These are phyloP conservation scores for Boeremia lycopersici DNA, from an alignment of 2,329 filamentous ascomycete genomes.

Conservation along the genomic window DNA sequence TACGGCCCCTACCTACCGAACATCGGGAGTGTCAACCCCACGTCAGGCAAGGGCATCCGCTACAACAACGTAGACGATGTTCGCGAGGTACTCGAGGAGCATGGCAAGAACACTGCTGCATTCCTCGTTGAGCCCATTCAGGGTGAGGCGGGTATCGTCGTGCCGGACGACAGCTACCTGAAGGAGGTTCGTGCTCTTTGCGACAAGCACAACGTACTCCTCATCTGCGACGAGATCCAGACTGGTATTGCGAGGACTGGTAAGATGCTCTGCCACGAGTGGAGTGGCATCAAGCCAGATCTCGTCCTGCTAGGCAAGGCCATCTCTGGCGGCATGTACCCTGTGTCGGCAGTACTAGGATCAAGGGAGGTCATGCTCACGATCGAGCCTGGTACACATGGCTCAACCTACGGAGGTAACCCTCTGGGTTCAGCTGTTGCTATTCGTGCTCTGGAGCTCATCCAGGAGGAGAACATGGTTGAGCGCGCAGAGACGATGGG, in stretches of 20 bases:
- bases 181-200: slow-evolving; percentile 80
- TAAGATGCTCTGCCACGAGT: slow-evolving; percentile 90
- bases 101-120: slow-evolving; percentile 85
- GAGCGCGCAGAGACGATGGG: slow-evolving; percentile 82
- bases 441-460: slow-evolving; percentile 90
- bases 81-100: slow-evolving; percentile 76
- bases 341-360: slow-evolving; percentile 90
- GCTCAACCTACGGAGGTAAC: slow-evolving; percentile 98
- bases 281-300: slow-evolving; percentile 94
- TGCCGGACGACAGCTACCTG: slow-evolving; percentile 90
- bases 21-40: slow-evolving; percentile 77
- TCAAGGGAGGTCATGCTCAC: slow-evolving; percentile 93
- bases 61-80: slow-evolving; percentile 87
- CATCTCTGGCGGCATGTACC: slow-evolving; percentile 98
- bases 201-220: slow-evolving; percentile 90
- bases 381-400: slow-evolving; percentile 94
- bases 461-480: slow-evolving; percentile 88
- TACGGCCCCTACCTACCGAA: slow-evolving; percentile 95
- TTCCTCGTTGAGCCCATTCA: slow-evolving; percentile 97
- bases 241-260: slow-evolving; percentile 96
- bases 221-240: slow-evolving; percentile 99
- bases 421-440: slow-evolving; percentile 94
- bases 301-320: slow-evolving; percentile 95
- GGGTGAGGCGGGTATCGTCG: slow-evolving; percentile 95
- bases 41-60: slow-evolving; percentile 76